A percentile compares a stretch with the other conserved stretches of the same genome.
phyloP scores from a whole-genome alignment of 225 moss, liverwort and hornwort genomes.

The Physcomitrellopsis africana region DNA sequence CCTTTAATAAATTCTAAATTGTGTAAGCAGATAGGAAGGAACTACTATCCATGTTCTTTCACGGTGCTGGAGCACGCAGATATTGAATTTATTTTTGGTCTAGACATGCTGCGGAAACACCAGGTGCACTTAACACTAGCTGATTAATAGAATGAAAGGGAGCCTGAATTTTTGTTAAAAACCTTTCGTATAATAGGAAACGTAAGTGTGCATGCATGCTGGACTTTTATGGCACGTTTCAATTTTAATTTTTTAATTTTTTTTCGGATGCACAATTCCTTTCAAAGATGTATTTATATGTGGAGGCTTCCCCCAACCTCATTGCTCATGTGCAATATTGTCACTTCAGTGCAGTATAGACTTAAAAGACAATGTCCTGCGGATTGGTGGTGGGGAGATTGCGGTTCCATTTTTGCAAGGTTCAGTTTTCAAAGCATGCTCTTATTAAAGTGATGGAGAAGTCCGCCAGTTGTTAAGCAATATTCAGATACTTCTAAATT shows the following conservation, averaged over 20 bases:
- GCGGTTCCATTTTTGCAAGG: constrained; percentile 78
- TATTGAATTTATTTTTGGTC: constrained; percentile 79
- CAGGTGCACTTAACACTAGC: constrained; percentile 42
- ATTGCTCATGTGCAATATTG: not conserved
- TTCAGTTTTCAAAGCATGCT: constrained; percentile 3
- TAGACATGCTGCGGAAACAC: constrained; percentile 83
- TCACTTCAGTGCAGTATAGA: constrained; percentile 67
- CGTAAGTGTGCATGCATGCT: no score
- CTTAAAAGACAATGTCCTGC: constrained; percentile 66
- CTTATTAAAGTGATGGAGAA: not conserved
- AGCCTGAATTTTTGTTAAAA: no score
- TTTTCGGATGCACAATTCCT: not conserved
- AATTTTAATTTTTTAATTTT: no score
- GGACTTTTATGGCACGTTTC: no score
- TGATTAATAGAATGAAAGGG: no score
- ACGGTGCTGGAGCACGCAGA: constrained; percentile 79
- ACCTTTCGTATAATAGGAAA: no score
- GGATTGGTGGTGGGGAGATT: constrained; percentile 78
- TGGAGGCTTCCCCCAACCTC: not conserved
- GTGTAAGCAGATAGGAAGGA: constrained; percentile 63
- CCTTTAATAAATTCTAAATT: not conserved
- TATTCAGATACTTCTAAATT: not conserved
- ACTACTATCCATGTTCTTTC: constrained; percentile 85
- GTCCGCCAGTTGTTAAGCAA: not conserved
- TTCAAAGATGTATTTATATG: not conserved